A percentile compares a stretch with the other conserved stretches of the same genome.
phyloP scores from a whole-genome alignment of 805 yeast genomes.

The Ogataea pini region DNA sequence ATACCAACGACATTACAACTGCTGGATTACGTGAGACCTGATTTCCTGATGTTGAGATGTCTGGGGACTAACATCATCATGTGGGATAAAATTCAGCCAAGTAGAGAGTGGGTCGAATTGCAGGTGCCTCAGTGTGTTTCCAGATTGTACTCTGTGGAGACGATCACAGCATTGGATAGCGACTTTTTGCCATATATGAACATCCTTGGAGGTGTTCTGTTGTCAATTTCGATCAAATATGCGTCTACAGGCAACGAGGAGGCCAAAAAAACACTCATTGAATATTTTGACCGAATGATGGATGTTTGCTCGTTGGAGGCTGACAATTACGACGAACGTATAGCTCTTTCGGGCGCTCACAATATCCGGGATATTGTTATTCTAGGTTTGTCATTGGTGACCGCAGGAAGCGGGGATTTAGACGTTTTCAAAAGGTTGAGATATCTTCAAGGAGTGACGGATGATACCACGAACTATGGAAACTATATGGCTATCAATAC shows the following conservation, averaged over 20 bases:
- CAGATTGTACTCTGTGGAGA: slow-evolving; percentile 31
- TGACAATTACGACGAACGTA: slow-evolving; percentile 54
- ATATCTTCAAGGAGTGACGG: slow-evolving; percentile 60
- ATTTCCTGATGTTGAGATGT: slow-evolving; percentile 64
- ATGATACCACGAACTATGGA: slow-evolving; percentile 52
- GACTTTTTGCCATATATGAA: slow-evolving; percentile 65
- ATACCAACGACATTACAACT: slow-evolving; percentile 62
- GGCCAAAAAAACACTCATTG: slow-evolving; percentile 57
- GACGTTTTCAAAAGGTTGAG: slow-evolving; percentile 73
- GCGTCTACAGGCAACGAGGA: slow-evolving; percentile 65
- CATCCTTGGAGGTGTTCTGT: slow-evolving; percentile 70
- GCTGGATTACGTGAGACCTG: slow-evolving; percentile 77
- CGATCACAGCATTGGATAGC: slow-evolving; percentile 44
- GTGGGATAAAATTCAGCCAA: slow-evolving; percentile 64
- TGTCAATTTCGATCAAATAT: slow-evolving; percentile 71
- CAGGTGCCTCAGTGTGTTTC: slow-evolving; percentile 54
- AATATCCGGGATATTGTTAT: slow-evolving; percentile 60
- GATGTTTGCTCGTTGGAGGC: slow-evolving; percentile 44
- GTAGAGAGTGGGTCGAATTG: slow-evolving; percentile 54
- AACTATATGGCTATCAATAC: slow-evolving; percentile 75
- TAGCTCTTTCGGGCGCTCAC: slow-evolving; percentile 55
- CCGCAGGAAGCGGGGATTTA: slow-evolving; percentile 92
- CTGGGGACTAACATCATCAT: slow-evolving; percentile 63
- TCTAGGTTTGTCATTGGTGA: slow-evolving; percentile 66
- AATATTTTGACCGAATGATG: slow-evolving; percentile 54